These are phyloP conservation scores for Sesbania bispinosa DNA, from an alignment of 306 rosid species.

Conservation along the genomic window DNA sequence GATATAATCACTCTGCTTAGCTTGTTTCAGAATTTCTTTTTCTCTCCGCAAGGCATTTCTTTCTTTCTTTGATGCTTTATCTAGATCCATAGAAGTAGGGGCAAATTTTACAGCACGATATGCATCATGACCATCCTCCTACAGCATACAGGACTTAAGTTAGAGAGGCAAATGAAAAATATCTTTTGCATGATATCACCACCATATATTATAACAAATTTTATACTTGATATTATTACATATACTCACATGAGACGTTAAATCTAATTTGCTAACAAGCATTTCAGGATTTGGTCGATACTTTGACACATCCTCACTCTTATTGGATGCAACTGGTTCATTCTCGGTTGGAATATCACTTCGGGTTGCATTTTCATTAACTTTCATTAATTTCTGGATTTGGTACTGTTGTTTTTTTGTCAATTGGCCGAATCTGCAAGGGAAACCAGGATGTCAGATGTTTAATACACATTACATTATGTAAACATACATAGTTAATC, in stretches of 20 bases:
- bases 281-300: constrained; percentile 81
- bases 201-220: neutral
- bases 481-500: neutral
- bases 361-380: constrained; percentile 37
- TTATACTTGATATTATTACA: neutral
- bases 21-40: constrained; percentile 51
- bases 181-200: neutral
- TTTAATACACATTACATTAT: neutral
- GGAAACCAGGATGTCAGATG: constrained; percentile 19
- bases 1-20: constrained; percentile 57
- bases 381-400: constrained; percentile 73
- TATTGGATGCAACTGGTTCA: constrained; percentile 38
- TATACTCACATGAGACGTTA: constrained; percentile 40
- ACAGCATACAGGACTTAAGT: constrained; percentile 21
- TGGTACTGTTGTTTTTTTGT: constrained; percentile 88
- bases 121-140: constrained; percentile 50
- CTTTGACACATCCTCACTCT: constrained; percentile 53
- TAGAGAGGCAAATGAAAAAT: neutral
- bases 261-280: constrained; percentile 58
- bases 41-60: constrained; percentile 73
- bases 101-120: constrained; percentile 66
- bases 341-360: constrained; percentile 36
- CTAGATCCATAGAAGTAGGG: constrained; percentile 67
- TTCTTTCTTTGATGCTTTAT: constrained; percentile 55
- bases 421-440: constrained; percentile 78